Evolutionary conservation across 768 basidiomycete species (phyloP).

Genomic region (Mycena albidolilacea): DNA sequence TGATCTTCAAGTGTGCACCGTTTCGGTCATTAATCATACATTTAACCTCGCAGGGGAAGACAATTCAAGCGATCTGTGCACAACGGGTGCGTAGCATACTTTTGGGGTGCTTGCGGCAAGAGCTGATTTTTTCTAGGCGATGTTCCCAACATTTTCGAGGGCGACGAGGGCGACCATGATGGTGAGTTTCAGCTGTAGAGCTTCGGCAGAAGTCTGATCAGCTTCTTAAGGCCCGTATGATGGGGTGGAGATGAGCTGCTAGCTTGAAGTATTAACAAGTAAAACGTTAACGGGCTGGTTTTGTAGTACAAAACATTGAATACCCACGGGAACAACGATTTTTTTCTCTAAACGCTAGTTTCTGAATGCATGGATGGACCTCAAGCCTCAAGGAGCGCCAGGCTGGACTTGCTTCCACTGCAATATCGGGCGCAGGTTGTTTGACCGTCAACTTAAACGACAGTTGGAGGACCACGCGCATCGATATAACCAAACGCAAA

Average conservation of each 20-base stretch:
- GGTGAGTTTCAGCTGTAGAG: conserved; percentile 47
- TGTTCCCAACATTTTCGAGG: conserved; percentile 64
- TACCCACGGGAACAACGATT: too few species aligned
- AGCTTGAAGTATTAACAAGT: background rate
- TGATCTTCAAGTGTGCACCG: background rate
- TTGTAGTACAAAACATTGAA: background rate
- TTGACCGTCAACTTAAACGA: too few species aligned
- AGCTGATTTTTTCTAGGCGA: conserved; percentile 48
- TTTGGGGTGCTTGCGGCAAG: background rate
- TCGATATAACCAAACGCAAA: too few species aligned
- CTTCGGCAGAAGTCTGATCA: background rate
- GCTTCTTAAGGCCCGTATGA: conserved; percentile 48
- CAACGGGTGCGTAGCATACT: conserved; percentile 45
- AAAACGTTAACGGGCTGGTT: too few species aligned
- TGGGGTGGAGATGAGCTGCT: conserved; percentile 49
- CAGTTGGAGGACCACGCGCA: too few species aligned
- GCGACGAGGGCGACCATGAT: conserved; percentile 61
- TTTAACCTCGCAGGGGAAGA: conserved; percentile 65
- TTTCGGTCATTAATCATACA: conserved; percentile 12
- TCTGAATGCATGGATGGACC: too few species aligned
- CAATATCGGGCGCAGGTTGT: too few species aligned
- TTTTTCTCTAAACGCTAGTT: too few species aligned
- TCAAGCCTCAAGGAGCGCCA: too few species aligned
- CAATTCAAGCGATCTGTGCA: conserved; percentile 67
- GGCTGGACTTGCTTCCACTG: too few species aligned